Conservation (phyloP, 2,329 filamentous ascomycete genomes). For the Colletotrichum tabaci region DNA sequence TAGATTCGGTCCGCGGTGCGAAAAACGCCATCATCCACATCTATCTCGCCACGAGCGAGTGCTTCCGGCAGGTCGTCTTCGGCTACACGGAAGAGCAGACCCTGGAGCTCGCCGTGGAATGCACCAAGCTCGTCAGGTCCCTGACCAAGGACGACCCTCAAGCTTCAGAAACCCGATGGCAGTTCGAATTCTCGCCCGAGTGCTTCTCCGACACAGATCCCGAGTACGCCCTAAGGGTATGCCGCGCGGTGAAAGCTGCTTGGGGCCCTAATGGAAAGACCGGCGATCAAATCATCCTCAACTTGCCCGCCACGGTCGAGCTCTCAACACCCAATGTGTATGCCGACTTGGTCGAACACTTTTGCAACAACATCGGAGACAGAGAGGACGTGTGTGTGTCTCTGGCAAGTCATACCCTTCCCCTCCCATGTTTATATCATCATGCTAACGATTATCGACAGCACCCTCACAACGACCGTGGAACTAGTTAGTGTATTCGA, state of each 20-base stretch:
- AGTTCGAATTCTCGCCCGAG: slow-evolving; percentile 88
- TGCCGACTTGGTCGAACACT: slow-evolving; percentile 96
- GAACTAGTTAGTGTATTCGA: slow-evolving; percentile 50
- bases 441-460: no score
- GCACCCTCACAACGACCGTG: slow-evolving; percentile 95
- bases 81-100: slow-evolving; percentile 87
- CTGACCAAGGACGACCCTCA: slow-evolving; percentile 85
- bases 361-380: slow-evolving; percentile 90
- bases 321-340: slow-evolving; percentile 96
- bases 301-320: slow-evolving; percentile 96
- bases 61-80: slow-evolving; percentile 94
- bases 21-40: slow-evolving; percentile 97
- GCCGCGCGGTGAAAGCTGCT: slow-evolving; percentile 92
- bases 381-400: slow-evolving; percentile 88
- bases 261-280: slow-evolving; percentile 76
- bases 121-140: slow-evolving; percentile 87
- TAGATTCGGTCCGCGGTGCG: slow-evolving; percentile 88
- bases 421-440: no score
- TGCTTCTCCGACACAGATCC: slow-evolving; percentile 91
- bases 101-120: slow-evolving; percentile 85
- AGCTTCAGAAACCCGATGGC: slow-evolving; percentile 74
- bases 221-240: slow-evolving; percentile 86
- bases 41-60: slow-evolving; percentile 96
- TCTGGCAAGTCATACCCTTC: slow-evolving; percentile 53
- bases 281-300: slow-evolving; percentile 88